Base-by-base conservation (phyloP, 2,329 filamentous ascomycete genomes). In the Raffaelea arxii region DNA sequence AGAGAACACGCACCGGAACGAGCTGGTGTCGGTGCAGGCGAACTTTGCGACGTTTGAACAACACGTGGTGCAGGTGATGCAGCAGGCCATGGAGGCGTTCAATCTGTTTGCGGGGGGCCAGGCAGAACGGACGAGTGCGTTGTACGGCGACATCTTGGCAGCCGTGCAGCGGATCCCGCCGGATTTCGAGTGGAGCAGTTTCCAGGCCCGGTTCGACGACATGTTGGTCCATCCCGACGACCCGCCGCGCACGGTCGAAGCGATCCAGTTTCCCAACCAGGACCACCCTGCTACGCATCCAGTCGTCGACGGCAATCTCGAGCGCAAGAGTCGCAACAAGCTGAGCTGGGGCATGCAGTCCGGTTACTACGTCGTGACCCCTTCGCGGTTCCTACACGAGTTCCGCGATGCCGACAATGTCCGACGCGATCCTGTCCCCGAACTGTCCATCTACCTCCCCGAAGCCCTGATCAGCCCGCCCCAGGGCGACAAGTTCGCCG, bases 1-100 rank as follows among this genome's bases (percentile, higher is more conserved):
- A 61, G 92, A 98, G 71, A 98, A 98, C 74, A 94, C 90, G 71
- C 91, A 94, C 68, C 80, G 84, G 53, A 87, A 94, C 61, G 92
- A 98, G 61, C 76, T 97, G 48, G 76, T 98, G 51, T 77, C 83
- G 10, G 85, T 96, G n/a, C 92, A 98, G 67, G 82, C 84, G 67
- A 87, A 87, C 62, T 95, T 97, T 62, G 73, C 83, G 47, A 74
- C 81, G 32, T 98, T 97, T 56, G 92, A 98, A 65, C 74, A 80
- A 0, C 90, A 97, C 62, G 72, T 97, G 46, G 68, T 98, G 46
- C 74, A 84, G 60, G 86, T 86, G 9, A 67, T 97, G 44, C 91
- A 97, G 65, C 77, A 83, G 57, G 84, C 84, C 44, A 75, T 97
- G 67, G 81, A 82, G 53, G 80, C 87, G 35, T 94, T 97, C 70